Percentiles rank a stretch among this genome's conserved stretches.
phyloP scores from a whole-genome alignment of 306 rosid species.

The Morella rubra region DNA sequence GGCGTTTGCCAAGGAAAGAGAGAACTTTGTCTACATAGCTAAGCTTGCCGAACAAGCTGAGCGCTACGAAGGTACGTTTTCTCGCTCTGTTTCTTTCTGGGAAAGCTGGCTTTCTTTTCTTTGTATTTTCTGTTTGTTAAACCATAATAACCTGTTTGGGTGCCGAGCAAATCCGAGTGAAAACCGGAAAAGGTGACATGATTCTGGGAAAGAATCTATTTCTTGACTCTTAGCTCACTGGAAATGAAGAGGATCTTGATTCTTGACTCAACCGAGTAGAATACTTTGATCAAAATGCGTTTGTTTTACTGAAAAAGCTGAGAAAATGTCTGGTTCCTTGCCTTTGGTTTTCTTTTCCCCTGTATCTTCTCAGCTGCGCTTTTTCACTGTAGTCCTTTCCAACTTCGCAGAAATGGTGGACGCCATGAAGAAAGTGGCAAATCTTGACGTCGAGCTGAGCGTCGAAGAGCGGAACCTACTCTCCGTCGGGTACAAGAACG shows the following conservation, averaged over 20 bases:
- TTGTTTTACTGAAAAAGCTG: neutral
- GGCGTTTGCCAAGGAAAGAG: slow-evolving; percentile 51
- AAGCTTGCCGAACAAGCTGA: slow-evolving; percentile 77
- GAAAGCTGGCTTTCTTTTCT: neutral
- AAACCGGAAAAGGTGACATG: too few relatives aligned
- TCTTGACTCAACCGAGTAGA: neutral
- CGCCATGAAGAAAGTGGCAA: slow-evolving; percentile 58
- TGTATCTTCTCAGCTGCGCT: slow-evolving; percentile 1
- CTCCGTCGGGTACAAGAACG: slow-evolving; percentile 57
- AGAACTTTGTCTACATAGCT: slow-evolving; percentile 55
- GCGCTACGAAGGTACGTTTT: slow-evolving; percentile 48
- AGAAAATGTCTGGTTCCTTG: slow-evolving; percentile 1
- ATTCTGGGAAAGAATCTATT: too few relatives aligned
- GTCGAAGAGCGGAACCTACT: slow-evolving; percentile 61
- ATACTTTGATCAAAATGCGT: neutral
- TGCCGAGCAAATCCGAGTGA: slow-evolving; percentile 1
- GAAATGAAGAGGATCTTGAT: too few relatives aligned
- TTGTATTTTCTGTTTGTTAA: neutral
- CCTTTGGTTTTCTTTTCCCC: neutral
- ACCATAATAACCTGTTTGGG: neutral
- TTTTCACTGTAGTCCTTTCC: too few relatives aligned
- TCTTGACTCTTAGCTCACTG: too few relatives aligned
- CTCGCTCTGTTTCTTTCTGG: neutral
- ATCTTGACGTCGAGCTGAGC: slow-evolving; percentile 55
- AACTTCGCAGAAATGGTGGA: slow-evolving; percentile 57